Base-by-base conservation (phyloP, 768 basidiomycete species). In the Mycena floridula region DNA sequence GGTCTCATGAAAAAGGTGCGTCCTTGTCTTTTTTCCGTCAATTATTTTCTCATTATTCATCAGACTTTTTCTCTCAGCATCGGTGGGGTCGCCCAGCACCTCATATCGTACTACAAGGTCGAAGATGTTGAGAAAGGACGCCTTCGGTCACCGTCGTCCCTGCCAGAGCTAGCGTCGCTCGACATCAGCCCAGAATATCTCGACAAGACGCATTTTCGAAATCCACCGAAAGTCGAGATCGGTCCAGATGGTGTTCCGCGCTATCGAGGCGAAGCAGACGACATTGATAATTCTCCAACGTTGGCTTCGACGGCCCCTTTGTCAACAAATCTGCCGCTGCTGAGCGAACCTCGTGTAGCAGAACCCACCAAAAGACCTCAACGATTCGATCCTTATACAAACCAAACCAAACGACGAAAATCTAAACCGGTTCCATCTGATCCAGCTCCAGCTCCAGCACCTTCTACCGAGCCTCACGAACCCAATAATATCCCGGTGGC, bases 1-100 rank as follows among this genome's bases (percentile, higher is more conserved):
- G 95, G 95, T 6, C 76, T 98, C 62, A 91, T 97, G 82, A 98
- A 98, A 73, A 96, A 97, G 81, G 95, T 92, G 37, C 53, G 78
- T 63, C 28, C 41, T 24, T 36, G 27, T 26, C 24, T 37, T 12
- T 22, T 30, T 41, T 37, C 13, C 30, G 26, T n/a, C n/a, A n/a
- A n/a, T n/a, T 27, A 13, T 23, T 27, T 11, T 24, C 12, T n/a
- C 23, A 8, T 35, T 13, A 45, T 8, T 7, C 16, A 44, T 23
- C 59, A 95, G 92, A 95, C 93, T 7, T 93, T 96, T 61, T 95
- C 93, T 9, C 69, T 96, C 45, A 82, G 82, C 18, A 90, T 93
- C 47, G 74, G 74, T 44, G 89, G 89, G 21, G 85, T 86, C 26
- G 76, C 89, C 1, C 92, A 96, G 57, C 94, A 96, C 61, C 76